phyloP scores from a whole-genome alignment of 768 basidiomycete genomes.

The Leucocoprinus leucothites region DNA sequence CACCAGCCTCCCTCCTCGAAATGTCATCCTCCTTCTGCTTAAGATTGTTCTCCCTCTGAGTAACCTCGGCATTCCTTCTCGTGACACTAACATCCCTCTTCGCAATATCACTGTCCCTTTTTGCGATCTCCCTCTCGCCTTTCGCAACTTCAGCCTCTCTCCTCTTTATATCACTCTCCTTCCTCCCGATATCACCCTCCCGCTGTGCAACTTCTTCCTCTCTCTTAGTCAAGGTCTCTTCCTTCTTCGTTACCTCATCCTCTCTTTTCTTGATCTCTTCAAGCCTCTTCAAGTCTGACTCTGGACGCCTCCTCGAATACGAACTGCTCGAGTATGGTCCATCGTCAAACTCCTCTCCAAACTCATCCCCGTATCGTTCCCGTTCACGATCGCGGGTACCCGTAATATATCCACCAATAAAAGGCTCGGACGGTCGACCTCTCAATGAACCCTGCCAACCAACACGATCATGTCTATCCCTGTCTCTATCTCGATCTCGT shows the following conservation, averaged over 20 bases:
- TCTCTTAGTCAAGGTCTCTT: constrained; percentile 21
- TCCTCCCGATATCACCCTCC: constrained; percentile 13
- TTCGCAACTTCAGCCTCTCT: constrained; percentile 17
- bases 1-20: not conserved
- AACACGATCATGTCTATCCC: not conserved
- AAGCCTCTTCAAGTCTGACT: constrained; percentile 10
- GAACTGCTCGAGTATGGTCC: not conserved
- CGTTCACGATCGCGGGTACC: constrained; percentile 5
- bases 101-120: constrained; percentile 13
- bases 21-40: not conserved
- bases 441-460: not conserved
- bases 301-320: not conserved
- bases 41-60: not conserved
- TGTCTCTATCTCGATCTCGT: not conserved
- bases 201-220: constrained; percentile 18
- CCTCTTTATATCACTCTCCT: constrained; percentile 14
- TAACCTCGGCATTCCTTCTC: not conserved
- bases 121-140: constrained; percentile 21
- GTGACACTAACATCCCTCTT: constrained; percentile 12
- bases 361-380: constrained; percentile 7
- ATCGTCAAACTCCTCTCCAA: constrained; percentile 7
- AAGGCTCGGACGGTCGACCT: not conserved
- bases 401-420: not conserved
- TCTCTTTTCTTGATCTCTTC: constrained; percentile 7
- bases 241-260: constrained; percentile 22